A percentile compares a stretch with the other conserved stretches of the same genome.
These are phyloP conservation scores for Globisporangium cederbergense DNA, from an alignment of 352 stramenopile genomes.

Conservation along the genomic window DNA sequence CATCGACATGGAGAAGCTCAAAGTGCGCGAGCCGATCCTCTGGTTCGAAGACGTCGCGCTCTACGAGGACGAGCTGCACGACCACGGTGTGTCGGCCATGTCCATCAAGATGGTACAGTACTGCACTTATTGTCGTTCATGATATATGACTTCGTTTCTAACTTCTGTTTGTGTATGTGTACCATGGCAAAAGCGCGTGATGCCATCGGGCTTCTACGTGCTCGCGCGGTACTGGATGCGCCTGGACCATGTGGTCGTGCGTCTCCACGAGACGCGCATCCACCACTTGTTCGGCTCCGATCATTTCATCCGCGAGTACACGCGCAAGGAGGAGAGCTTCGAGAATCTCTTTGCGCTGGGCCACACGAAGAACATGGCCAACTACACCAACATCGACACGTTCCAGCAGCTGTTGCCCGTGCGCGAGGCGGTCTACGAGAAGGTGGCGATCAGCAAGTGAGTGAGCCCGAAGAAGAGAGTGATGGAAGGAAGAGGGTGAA, in stretches of 20 bases:
- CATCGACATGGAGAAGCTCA: slow-evolving; percentile 77
- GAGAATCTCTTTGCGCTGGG: slow-evolving; percentile 62
- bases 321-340: slow-evolving; percentile 72
- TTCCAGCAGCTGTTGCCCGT: slow-evolving; percentile 73
- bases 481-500: neutral
- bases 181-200: slow-evolving; percentile 47
- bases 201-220: slow-evolving; percentile 81
- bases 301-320: slow-evolving; percentile 78
- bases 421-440: slow-evolving; percentile 56
- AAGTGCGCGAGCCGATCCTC: slow-evolving; percentile 77
- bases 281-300: slow-evolving; percentile 77
- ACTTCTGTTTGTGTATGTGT: slow-evolving; percentile 6
- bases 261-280: slow-evolving; percentile 78
- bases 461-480: no score
- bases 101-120: slow-evolving; percentile 72
- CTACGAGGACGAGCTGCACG: slow-evolving; percentile 83
- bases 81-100: slow-evolving; percentile 77
- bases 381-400: slow-evolving; percentile 84
- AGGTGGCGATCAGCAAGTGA: slow-evolving; percentile 27
- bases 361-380: slow-evolving; percentile 67
- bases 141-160: slow-evolving; percentile 6
- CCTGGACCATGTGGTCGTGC: slow-evolving; percentile 74
- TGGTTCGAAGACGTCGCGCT: slow-evolving; percentile 82
- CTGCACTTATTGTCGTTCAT: neutral
- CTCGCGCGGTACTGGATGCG: slow-evolving; percentile 82